Conservation (phyloP, 176 grass and related monocot genomes). For the Olyra latifolia region DNA sequence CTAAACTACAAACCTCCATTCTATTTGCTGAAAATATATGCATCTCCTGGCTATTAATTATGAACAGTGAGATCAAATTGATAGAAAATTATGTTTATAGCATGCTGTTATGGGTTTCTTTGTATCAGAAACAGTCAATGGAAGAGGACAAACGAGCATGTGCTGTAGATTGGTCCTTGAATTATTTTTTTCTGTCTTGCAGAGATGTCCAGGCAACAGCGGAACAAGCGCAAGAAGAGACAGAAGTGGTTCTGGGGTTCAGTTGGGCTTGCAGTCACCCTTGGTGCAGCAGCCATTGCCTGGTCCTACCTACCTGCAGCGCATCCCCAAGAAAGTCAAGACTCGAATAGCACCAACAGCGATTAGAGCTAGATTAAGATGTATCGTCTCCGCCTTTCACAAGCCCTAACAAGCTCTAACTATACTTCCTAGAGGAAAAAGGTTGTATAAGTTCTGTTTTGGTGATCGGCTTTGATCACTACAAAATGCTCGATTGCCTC, state of each 20-base stretch:
- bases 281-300: conserved; percentile 65
- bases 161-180: background rate
- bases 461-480: conserved; percentile 50
- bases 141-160: background rate
- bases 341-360: conserved; percentile 35
- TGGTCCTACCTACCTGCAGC: conserved; percentile 79
- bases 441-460: conserved; percentile 55
- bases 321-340: conserved; percentile 22
- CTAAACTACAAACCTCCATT: background rate
- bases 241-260: conserved; percentile 97
- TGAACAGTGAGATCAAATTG: background rate
- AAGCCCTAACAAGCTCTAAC: conserved; percentile 58
- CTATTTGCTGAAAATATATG: background rate
- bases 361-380: conserved; percentile 47
- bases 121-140: background rate
- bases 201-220: conserved; percentile 84
- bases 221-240: conserved; percentile 58
- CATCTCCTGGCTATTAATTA: background rate
- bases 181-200: conserved; percentile 15
- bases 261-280: conserved; percentile 73
- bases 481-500: conserved; percentile 35
- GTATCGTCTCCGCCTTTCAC: conserved; percentile 33
- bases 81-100: background rate
- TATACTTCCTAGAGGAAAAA: conserved; percentile 51
- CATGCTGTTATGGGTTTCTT: background rate